Conservation (phyloP, 2,329 filamentous ascomycete genomes). For the Orbilia oligospora region DNA sequence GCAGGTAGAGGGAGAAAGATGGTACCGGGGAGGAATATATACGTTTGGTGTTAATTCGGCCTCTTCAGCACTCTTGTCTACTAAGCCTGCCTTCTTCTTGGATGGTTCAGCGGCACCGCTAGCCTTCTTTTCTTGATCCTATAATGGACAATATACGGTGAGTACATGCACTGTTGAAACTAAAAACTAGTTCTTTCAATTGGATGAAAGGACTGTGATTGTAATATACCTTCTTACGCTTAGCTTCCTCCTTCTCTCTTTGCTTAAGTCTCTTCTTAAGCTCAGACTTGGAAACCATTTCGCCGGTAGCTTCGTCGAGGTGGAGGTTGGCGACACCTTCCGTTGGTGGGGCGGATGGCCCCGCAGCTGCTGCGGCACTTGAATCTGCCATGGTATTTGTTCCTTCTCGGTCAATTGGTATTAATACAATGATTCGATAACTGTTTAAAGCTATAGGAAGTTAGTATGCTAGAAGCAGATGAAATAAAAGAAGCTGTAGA, state of each 20-base stretch:
- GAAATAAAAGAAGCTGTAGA: background rate
- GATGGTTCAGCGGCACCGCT: slow-evolving; percentile 69
- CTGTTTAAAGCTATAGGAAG: background rate
- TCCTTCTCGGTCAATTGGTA: background rate
- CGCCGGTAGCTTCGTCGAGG: slow-evolving; percentile 93
- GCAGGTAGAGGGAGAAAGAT: no score
- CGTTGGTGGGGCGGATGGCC: slow-evolving; percentile 58
- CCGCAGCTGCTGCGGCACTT: slow-evolving; percentile 66
- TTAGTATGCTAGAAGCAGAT: background rate
- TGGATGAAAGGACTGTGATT: background rate
- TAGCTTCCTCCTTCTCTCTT: slow-evolving; percentile 77
- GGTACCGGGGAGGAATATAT: no score
- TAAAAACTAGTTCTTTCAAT: no score
- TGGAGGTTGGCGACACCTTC: slow-evolving; percentile 75
- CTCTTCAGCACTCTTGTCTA: slow-evolving; percentile 74
- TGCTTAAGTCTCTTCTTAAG: slow-evolving; percentile 97
- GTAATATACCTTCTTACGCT: slow-evolving; percentile 77
- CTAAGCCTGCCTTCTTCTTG: slow-evolving; percentile 74
- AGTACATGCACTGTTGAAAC: background rate
- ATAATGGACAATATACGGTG: background rate
- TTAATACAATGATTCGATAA: background rate
- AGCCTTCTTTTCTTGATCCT: slow-evolving; percentile 55
- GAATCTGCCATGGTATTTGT: slow-evolving; percentile 54
- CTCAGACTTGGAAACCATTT: slow-evolving; percentile 85
- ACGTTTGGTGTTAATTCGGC: slow-evolving; percentile 81